A percentile compares a stretch with the other conserved stretches of the same genome.
Conservation (phyloP, 345 rosid species). For the Toxicodendron radicans region DNA sequence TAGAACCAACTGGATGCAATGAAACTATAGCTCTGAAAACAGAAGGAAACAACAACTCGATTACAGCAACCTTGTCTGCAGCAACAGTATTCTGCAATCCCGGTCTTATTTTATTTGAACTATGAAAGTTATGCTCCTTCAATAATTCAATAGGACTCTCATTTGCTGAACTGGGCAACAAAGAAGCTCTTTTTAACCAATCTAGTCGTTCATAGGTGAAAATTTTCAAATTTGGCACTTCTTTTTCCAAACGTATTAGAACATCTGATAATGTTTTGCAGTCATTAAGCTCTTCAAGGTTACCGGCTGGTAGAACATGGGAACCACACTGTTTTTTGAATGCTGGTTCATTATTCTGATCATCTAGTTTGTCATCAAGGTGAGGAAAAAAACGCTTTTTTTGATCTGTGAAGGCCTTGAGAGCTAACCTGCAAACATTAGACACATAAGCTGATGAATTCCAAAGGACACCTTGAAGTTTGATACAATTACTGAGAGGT, state of each 20-base stretch:
- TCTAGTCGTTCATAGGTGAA: conserved; percentile 68
- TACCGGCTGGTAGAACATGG: conserved; percentile 30
- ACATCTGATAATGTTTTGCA: conserved; percentile 68
- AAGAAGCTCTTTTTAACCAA: conserved; percentile 86
- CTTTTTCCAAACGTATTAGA: conserved; percentile 53
- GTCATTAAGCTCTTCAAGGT: conserved; percentile 46
- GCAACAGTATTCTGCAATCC: conserved; percentile 39
- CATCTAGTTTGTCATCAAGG: conserved; percentile 58
- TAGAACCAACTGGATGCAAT: conserved; percentile 89
- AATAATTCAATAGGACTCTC: conserved; percentile 59
- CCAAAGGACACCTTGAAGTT: background rate
- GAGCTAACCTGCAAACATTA: conserved; percentile 68
- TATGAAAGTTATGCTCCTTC: conserved; percentile 53
- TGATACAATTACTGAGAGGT: background rate
- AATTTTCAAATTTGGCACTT: conserved; percentile 59
- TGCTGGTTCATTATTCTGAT: conserved; percentile 38
- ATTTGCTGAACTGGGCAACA: conserved; percentile 54
- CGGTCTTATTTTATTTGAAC: conserved; percentile 59
- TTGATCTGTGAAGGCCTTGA: conserved; percentile 93
- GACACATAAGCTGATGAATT: conserved; percentile 11
- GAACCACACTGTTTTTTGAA: conserved; percentile 51
- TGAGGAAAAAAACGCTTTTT: conserved; percentile 86
- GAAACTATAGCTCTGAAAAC: conserved; percentile 81
- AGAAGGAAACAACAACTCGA: conserved; percentile 71
- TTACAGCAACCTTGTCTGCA: conserved; percentile 61